Percentiles rank a stretch among this genome's conserved stretches.
Conservation (phyloP, 2,329 filamentous ascomycete species). For the Aspergillus fumigatiaffinis region DNA sequence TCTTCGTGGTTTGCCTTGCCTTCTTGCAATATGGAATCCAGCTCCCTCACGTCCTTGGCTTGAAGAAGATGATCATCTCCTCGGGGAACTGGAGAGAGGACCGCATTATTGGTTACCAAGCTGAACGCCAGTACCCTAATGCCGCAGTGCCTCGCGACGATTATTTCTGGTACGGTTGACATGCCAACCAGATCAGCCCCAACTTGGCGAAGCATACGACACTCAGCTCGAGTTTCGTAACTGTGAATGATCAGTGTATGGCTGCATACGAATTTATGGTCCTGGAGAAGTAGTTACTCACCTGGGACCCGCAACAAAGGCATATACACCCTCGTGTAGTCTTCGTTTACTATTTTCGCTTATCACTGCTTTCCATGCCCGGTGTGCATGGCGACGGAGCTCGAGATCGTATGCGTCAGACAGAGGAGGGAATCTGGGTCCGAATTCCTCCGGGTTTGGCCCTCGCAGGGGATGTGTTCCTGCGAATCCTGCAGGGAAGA, state of each 20-base stretch:
- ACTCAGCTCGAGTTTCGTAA: slow-evolving; percentile 64
- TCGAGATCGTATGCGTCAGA: slow-evolving; percentile 65
- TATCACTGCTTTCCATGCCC: slow-evolving; percentile 51
- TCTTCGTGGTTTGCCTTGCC: slow-evolving; percentile 64
- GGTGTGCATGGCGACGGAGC: slow-evolving; percentile 54
- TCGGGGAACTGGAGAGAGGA: slow-evolving; percentile 55
- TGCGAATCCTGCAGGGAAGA: slow-evolving; percentile 60
- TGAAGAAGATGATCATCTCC: slow-evolving; percentile 56
- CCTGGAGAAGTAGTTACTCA: slow-evolving; percentile 29
- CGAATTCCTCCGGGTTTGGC: slow-evolving; percentile 60
- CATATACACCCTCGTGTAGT: slow-evolving; percentile 63
- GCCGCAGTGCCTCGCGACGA: slow-evolving; percentile 62
- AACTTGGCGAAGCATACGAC: slow-evolving; percentile 56
- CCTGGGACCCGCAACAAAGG: slow-evolving; percentile 61
- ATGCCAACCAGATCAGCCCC: slow-evolving; percentile 69
- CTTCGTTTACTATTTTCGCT: slow-evolving; percentile 45
- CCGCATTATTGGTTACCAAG: slow-evolving; percentile 62
- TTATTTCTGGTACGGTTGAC: slow-evolving; percentile 66
- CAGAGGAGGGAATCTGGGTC: slow-evolving; percentile 59
- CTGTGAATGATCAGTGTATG: slow-evolving; percentile 25
- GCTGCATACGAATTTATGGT: neutral
- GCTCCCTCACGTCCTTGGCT: slow-evolving; percentile 46
- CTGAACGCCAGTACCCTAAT: slow-evolving; percentile 62
- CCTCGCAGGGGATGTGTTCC: slow-evolving; percentile 60
- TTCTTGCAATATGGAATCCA: slow-evolving; percentile 53